phyloP scores from a whole-genome alignment of 352 stramenopile species.

The Aphanomyces invadans region DNA sequence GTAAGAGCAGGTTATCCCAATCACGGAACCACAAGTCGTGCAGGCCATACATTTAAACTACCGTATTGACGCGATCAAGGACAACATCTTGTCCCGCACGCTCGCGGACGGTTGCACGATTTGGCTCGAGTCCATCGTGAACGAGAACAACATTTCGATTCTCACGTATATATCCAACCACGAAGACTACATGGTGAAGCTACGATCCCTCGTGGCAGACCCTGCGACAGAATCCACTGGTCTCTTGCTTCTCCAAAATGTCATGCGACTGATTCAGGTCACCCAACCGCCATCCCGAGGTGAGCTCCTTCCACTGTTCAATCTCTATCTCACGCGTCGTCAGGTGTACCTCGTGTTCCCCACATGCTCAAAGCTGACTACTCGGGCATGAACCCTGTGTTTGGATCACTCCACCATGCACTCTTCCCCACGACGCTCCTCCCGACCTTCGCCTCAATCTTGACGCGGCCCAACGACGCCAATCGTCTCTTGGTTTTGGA shows the following conservation, averaged over 20 bases:
- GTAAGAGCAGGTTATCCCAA: constrained; percentile 58
- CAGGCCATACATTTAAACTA: constrained; percentile 80
- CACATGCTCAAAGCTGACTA: constrained; percentile 23
- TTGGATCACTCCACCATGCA: constrained; percentile 21
- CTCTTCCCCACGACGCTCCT: constrained; percentile 21
- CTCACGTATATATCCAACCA: constrained; percentile 70
- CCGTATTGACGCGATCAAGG: constrained; percentile 82
- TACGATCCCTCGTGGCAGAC: constrained; percentile 19
- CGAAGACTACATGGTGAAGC: constrained; percentile 49
- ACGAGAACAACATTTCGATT: constrained; percentile 83
- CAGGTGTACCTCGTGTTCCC: background rate
- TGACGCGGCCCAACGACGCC: background rate
- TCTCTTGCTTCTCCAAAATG: constrained; percentile 15
- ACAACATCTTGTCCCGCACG: constrained; percentile 73
- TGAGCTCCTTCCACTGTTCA: background rate
- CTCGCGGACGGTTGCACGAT: constrained; percentile 65
- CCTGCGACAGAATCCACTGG: background rate
- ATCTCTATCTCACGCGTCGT: background rate
- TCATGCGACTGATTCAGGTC: constrained; percentile 24
- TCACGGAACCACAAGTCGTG: constrained; percentile 49
- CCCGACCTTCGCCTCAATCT: constrained; percentile 5
- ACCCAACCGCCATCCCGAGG: constrained; percentile 13
- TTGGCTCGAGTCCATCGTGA: constrained; percentile 72
- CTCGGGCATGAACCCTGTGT: constrained; percentile 21
- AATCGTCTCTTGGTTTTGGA: constrained; percentile 14